Base-by-base conservation (phyloP, 495 filamentous ascomycete genomes). In the Aspergillus asperescens region DNA sequence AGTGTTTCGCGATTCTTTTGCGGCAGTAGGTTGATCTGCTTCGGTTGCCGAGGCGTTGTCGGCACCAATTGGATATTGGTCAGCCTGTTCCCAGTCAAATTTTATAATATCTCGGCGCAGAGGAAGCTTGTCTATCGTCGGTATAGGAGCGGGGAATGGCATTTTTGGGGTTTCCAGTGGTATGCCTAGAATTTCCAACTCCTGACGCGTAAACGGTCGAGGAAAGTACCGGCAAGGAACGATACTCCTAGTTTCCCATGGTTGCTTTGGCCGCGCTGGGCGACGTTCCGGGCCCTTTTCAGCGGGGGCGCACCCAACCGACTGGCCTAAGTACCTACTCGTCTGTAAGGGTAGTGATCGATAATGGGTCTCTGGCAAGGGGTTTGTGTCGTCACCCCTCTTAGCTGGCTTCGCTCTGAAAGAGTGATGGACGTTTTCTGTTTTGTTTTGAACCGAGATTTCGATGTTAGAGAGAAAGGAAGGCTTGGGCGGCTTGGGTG, bases 101-200 rank as follows among this genome's bases (percentile, higher is more conserved):
- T 25, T 7, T 40, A 48, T 31, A 7, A 34, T 23, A 16, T 39
- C 44, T 19, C 44, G 43, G 12, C 43, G 52, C 22, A 59, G 39
- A 13, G 51, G 52, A 13, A 52, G 34, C 1, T 53, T 55, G 34
- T 55, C 52, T 7, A 55, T 37, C 7, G 52, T 52, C 4, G 57
- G 52, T n/a, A 55, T 48, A 10, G 52, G 48, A 8, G 42, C 43
- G 2, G 52, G 57, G 32, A 59, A 59, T 38, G 57, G 52, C 28
- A 42, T 34, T 23, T 41, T 39, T 7, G 48, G 38, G 16, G 49
- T 48, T n/a, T 55, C 50, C 5, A 55, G 22, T 9, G 43, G 43
- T 23, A 52, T 23, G 16, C 25, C 37, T 2, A 32, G 24, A 22
- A 39, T 28, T 7, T 32, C 52, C 5, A 48, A 18, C 15, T 32